These are phyloP conservation scores for Passiflora organensis DNA, from an alignment of 345 rosid species.

Conservation along the genomic window DNA sequence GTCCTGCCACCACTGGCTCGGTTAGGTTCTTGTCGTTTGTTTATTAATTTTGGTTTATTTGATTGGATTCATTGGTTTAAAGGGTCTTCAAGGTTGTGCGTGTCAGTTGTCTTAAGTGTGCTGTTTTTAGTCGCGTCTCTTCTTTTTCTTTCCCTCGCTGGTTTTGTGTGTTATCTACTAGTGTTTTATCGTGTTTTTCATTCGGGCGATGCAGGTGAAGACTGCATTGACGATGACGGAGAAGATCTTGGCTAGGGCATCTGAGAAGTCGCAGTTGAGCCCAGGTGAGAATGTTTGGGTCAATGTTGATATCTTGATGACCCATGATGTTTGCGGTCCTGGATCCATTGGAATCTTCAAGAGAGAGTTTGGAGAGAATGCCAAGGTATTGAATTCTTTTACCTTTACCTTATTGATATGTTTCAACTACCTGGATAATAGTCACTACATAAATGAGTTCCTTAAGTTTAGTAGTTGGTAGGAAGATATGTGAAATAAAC, in stretches of 20 bases:
- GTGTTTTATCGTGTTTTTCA: background rate
- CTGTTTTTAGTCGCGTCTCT: background rate
- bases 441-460: background rate
- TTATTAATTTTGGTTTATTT: background rate
- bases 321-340: conserved; percentile 96
- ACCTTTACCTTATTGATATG: background rate
- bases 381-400: conserved; percentile 48
- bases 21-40: conserved; percentile 4
- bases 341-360: conserved; percentile 91
- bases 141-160: background rate
- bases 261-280: conserved; percentile 59
- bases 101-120: background rate
- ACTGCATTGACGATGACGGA: conserved; percentile 95
- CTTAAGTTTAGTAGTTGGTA: background rate
- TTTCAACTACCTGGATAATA: background rate
- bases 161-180: background rate
- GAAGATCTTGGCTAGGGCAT: conserved; percentile 79
- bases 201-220: conserved; percentile 62
- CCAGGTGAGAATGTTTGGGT: conserved; percentile 99
- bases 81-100: background rate
- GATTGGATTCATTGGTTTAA: background rate
- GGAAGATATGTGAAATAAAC: background rate
- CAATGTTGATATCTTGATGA: conserved; percentile 84
- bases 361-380: conserved; percentile 79
- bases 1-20: conserved; percentile 79